Conservation (phyloP, 164 flowering plant species). For the Tinospora cordifolia region DNA sequence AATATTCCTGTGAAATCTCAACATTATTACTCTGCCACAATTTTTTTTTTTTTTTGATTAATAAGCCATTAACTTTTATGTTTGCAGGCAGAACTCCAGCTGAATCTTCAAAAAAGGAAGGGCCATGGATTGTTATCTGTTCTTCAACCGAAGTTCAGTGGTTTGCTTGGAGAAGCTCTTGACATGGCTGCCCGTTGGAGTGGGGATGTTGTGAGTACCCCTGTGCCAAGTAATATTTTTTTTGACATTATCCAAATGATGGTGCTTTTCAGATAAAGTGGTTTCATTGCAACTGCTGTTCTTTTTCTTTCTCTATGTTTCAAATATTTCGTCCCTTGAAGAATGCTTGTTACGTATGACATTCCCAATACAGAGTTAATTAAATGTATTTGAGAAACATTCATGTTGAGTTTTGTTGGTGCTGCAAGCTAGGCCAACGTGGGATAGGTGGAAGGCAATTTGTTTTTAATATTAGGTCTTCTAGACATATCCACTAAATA, state of each 20-base stretch:
- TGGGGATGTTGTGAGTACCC: constrained; percentile 90
- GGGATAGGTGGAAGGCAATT: not conserved
- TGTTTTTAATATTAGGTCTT: not conserved
- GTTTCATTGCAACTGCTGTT: no score
- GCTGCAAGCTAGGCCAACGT: not conserved
- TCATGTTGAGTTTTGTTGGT: not conserved
- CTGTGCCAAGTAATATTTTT: constrained; percentile 1
- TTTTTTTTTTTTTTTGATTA: no score
- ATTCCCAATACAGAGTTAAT: no score
- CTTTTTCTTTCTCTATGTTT: not conserved
- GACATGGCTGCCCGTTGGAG: constrained; percentile 99
- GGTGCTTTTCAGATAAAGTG: not conserved
- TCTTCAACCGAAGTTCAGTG: constrained; percentile 90
- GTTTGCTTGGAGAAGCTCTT: constrained; percentile 87
- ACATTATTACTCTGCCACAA: no score
- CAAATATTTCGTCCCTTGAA: not conserved
- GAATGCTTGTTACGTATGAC: no score
- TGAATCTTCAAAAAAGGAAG: constrained; percentile 85
- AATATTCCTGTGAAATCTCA: no score
- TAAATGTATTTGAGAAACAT: not conserved
- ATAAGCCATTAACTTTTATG: constrained; percentile 3
- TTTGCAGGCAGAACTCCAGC: constrained; percentile 89
- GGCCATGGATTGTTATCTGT: constrained; percentile 89
- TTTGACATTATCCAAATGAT: not conserved
- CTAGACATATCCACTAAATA: not conserved